phyloP scores from a whole-genome alignment of 2,329 filamentous ascomycete species.

The Colletotrichum orchidophilum region DNA sequence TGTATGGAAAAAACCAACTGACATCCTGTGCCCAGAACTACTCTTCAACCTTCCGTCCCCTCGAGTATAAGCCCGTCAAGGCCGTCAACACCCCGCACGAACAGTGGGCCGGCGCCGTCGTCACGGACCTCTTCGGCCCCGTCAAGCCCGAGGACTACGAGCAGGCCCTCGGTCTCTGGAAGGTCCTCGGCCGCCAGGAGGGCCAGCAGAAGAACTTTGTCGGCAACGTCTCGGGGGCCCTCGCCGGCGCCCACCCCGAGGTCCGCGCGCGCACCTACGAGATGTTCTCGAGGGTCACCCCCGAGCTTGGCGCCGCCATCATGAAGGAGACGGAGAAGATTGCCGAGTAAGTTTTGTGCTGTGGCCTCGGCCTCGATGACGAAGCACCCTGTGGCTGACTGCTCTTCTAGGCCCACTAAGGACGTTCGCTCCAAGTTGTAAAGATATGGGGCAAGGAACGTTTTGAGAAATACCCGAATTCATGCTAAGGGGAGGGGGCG shows the following conservation, averaged over 20 bases:
- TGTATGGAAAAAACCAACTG: neutral
- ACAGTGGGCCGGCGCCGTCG: conserved; percentile 56
- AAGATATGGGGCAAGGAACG: neutral
- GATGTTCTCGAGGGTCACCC: conserved; percentile 68
- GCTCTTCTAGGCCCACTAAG: conserved; percentile 4
- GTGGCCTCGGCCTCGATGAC: neutral
- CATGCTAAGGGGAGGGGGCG: neutral
- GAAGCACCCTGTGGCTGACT: neutral
- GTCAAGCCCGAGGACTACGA: conserved; percentile 60
- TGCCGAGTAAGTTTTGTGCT: conserved; percentile 36
- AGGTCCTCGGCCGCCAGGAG: conserved; percentile 54
- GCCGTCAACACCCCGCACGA: conserved; percentile 53
- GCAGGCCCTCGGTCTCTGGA: conserved; percentile 59
- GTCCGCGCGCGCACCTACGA: conserved; percentile 67
- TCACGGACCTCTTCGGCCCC: conserved; percentile 54
- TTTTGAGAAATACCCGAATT: neutral
- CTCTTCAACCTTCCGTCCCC: conserved; percentile 53
- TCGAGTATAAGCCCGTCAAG: conserved; percentile 54
- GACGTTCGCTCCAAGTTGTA: conserved; percentile 28
- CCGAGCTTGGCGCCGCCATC: conserved; percentile 61
- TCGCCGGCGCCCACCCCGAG: conserved; percentile 61
- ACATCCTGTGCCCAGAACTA: conserved; percentile 56
- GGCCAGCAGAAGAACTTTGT: conserved; percentile 72
- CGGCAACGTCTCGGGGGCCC: conserved; percentile 65
- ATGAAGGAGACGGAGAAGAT: conserved; percentile 61